Base-by-base conservation (phyloP, 768 basidiomycete genomes). In the Hemileccinum rubropunctum region DNA sequence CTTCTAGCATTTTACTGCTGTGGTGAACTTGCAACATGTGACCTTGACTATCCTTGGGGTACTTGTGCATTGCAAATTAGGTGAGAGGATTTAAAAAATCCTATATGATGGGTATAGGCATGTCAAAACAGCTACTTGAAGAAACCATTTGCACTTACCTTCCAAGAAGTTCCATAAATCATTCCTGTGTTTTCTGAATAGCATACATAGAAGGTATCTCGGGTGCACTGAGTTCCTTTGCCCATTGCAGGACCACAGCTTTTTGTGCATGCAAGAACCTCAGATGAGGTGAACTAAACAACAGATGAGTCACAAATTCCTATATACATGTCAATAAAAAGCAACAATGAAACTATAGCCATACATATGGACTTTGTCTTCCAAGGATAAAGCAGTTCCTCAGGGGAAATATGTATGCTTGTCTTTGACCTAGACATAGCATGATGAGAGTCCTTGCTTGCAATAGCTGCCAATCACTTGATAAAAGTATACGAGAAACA, bases 221-320 rank as follows among this genome's bases (percentile, higher is more conserved):
- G 5, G 40, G 45, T 15, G 64, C 69, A 0, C 68, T 58, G 3
- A 72, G 46, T 0, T 53, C 60, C 26, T 54, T 64, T 2, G 58
- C 70, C 66, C 64, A 72, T 0, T 33, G 34, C 2, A 70, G 45
- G 7, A 72, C 45, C 0, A 63, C 66, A 15, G 30, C 48, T 45
- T 72, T 57, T 41, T 72, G 69, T 6, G 50, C 46, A 5, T 54
- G 45, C 2, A 64, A 73, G 45, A 73, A 72, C 13, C 58, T 51
- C 0, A 70, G 52, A 13, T 49, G 42, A 0, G 69, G 59, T 1
- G 67, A 71, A 36, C 59, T 66, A 44, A 72, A 72, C 5, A 72
- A 52, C 11, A 70, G 45, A 32, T 64, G 57, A 0, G 61, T 70
- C 3, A 59, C 42, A 40, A 69, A 66, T 34, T 63, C 53, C 65